These are phyloP conservation scores for Oidiodendron maius DNA, from an alignment of 495 filamentous ascomycete species.

Conservation along the genomic window DNA sequence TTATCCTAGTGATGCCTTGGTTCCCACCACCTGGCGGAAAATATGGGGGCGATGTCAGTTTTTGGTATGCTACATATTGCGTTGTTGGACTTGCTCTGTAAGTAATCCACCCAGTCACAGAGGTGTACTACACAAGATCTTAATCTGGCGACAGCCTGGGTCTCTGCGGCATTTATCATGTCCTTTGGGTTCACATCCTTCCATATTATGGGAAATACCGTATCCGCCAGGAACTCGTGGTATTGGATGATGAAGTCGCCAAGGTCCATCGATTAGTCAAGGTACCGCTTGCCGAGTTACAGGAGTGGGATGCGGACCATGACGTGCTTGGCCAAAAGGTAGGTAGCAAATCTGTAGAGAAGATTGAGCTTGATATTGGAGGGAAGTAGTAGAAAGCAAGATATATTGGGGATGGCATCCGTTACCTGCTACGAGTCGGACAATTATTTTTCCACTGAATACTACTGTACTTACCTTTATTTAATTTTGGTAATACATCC, in stretches of 20 bases:
- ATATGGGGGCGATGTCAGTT: conserved; percentile 53
- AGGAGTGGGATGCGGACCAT: conserved; percentile 48
- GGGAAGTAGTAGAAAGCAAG: too few species aligned
- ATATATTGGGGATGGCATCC: too few species aligned
- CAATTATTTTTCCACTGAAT: too few species aligned
- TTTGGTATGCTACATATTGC: conserved; percentile 62
- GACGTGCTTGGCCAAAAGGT: conserved; percentile 29
- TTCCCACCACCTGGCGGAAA: conserved; percentile 53
- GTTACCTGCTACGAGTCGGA: too few species aligned
- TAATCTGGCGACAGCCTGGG: conserved; percentile 3
- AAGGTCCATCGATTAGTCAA: conserved; percentile 48
- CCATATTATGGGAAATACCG: conserved; percentile 36
- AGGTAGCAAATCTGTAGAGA: too few species aligned
- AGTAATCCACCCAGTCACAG: conserved; percentile 16
- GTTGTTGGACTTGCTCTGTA: conserved; percentile 51
- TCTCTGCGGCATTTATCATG: conserved; percentile 3
- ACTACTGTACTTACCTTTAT: too few species aligned
- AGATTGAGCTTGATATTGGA: too few species aligned
- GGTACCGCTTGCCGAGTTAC: conserved; percentile 42
- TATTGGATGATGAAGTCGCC: conserved; percentile 37
- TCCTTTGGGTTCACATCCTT: conserved; percentile 5
- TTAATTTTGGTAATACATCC: too few species aligned
- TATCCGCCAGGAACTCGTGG: conserved; percentile 46
- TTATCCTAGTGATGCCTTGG: conserved; percentile 59
- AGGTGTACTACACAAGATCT: too few species aligned